These are phyloP conservation scores for Macroventuria anomochaeta DNA, from an alignment of 2,329 filamentous ascomycete species.

Conservation along the genomic window DNA sequence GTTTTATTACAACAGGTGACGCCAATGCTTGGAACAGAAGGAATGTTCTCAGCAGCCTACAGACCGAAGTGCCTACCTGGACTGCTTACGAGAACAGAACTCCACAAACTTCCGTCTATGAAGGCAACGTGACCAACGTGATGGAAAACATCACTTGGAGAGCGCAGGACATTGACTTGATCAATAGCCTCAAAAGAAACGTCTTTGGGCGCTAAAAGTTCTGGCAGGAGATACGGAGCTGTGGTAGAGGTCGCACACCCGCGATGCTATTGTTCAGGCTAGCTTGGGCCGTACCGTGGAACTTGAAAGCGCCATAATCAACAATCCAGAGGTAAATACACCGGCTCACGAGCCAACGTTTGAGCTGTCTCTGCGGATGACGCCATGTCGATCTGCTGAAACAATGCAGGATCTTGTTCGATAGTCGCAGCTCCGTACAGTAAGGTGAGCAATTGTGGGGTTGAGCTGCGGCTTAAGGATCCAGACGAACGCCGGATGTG, in stretches of 20 bases:
- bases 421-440: not conserved
- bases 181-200: not conserved
- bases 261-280: not conserved
- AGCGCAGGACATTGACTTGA: not conserved
- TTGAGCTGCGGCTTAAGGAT: not conserved
- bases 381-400: not conserved
- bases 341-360: too few relatives aligned
- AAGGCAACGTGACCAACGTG: not conserved
- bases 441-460: not conserved
- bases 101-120: not conserved
- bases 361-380: not conserved
- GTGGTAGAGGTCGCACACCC: not conserved
- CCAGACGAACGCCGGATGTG: not conserved
- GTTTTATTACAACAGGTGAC: too few relatives aligned
- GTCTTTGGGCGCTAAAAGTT: not conserved
- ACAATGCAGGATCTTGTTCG: not conserved
- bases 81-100: not conserved
- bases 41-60: too few relatives aligned
- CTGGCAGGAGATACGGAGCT: not conserved
- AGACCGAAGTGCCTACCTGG: too few relatives aligned
- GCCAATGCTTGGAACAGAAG: too few relatives aligned
- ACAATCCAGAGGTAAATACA: not conserved
- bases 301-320: not conserved
- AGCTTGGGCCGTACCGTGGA: not conserved
- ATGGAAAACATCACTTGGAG: not conserved